These are phyloP conservation scores for Adiantum capillusveneris DNA, from an alignment of 75 land plant species.

Conservation along the genomic window DNA sequence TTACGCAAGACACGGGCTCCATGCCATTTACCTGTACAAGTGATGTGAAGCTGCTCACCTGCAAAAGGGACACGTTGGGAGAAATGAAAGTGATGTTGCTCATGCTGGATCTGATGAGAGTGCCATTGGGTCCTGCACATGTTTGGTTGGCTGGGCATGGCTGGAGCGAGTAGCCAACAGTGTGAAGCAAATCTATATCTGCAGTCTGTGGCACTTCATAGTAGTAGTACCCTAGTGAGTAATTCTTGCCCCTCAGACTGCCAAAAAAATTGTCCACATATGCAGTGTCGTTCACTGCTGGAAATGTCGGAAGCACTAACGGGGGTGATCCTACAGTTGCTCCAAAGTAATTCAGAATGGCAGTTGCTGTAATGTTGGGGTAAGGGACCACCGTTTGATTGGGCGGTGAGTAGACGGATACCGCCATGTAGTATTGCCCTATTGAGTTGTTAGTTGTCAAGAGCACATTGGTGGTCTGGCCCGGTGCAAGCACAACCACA, in stretches of 20 bases:
- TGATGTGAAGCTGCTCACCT: constrained; percentile 11
- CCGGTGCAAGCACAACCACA: constrained; percentile 11
- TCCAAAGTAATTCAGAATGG: constrained; percentile 9
- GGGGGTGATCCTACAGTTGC: neutral
- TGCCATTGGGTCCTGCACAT: constrained; percentile 4
- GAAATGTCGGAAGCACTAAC: constrained; percentile 9
- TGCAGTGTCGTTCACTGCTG: constrained; percentile 14
- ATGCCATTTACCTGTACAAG: no score
- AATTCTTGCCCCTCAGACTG: constrained; percentile 9
- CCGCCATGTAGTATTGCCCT: constrained; percentile 21
- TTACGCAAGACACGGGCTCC: no score
- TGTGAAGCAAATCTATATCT: constrained; percentile 5
- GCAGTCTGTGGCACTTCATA: constrained; percentile 1
- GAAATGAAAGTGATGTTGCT: constrained; percentile 24
- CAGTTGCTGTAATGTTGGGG: constrained; percentile 8
- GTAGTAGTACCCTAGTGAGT: constrained; percentile 2
- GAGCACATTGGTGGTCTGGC: constrained; percentile 33
- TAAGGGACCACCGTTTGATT: constrained; percentile 9
- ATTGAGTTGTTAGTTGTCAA: constrained; percentile 13
- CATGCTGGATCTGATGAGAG: constrained; percentile 7
- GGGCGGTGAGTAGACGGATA: constrained; percentile 1
- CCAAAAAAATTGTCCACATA: constrained; percentile 1
- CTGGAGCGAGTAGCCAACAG: constrained; percentile 2
- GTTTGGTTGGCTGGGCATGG: constrained; percentile 5
- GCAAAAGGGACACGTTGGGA: constrained; percentile 16